Conservation (phyloP, 805 yeast species). For the Teunomyces kruisii region DNA sequence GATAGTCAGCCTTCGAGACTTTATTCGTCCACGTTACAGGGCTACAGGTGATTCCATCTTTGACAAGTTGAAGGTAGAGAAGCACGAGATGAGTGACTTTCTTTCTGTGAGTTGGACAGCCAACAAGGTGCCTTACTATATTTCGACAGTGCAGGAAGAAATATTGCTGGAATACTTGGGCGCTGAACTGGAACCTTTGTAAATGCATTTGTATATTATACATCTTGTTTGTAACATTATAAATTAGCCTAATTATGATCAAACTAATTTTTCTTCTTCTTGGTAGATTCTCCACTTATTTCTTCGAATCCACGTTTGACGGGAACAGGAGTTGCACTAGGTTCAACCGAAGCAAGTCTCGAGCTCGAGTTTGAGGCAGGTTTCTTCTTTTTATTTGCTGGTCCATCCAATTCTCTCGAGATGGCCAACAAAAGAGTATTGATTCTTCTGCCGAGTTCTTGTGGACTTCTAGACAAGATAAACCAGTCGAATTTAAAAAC, state of each 20-base stretch:
- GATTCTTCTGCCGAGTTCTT: conserved; percentile 68
- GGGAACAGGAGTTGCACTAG: conserved; percentile 11
- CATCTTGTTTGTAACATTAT: not conserved
- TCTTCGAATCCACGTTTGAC: not conserved
- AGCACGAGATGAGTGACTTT: conserved; percentile 57
- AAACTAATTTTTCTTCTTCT: conserved; percentile 2
- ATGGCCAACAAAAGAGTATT: conserved; percentile 66
- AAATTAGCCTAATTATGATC: not conserved
- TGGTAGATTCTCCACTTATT: not conserved
- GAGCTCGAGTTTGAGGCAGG: conserved; percentile 23
- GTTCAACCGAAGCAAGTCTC: conserved; percentile 38
- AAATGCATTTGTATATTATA: not conserved
- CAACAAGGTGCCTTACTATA: conserved; percentile 75
- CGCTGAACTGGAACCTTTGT: not conserved
- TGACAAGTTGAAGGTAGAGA: conserved; percentile 63
- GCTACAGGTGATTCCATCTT: conserved; percentile 59
- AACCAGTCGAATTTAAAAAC: conserved; percentile 74
- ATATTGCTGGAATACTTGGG: conserved; percentile 35
- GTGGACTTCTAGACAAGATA: conserved; percentile 66
- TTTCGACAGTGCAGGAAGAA: conserved; percentile 60
- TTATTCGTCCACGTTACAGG: conserved; percentile 74
- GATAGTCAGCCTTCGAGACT: conserved; percentile 74
- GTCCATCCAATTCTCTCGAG: conserved; percentile 67
- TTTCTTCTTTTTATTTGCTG: conserved; percentile 37
- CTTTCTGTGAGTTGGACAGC: conserved; percentile 90